Conservation (phyloP, 83 land plant genomes). For the Diphasiastrum complanatum region DNA sequence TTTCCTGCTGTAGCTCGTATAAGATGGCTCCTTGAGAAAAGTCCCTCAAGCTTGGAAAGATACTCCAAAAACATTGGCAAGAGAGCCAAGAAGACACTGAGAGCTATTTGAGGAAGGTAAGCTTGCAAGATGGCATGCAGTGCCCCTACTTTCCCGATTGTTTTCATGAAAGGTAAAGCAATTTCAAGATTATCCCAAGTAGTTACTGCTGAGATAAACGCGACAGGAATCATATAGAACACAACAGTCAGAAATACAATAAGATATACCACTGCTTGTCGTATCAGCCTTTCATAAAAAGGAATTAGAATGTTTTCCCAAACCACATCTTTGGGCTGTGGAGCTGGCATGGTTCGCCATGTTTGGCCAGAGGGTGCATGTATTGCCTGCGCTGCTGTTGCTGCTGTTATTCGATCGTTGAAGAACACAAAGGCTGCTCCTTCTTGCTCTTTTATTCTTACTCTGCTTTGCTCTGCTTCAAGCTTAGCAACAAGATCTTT, state of each 20-base stretch:
- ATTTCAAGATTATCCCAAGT: slow-evolving; percentile 53
- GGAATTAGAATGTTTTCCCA: slow-evolving; percentile 53
- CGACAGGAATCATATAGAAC: slow-evolving; percentile 87
- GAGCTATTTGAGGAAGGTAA: slow-evolving; percentile 65
- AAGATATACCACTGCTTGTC: slow-evolving; percentile 45
- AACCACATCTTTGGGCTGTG: slow-evolving; percentile 70
- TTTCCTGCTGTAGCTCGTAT: slow-evolving; percentile 75
- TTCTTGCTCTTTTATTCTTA: slow-evolving; percentile 45
- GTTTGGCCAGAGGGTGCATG: slow-evolving; percentile 47
- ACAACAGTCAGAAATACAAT: slow-evolving; percentile 53
- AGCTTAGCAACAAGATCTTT: slow-evolving; percentile 38
- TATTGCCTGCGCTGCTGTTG: slow-evolving; percentile 60
- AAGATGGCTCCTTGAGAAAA: slow-evolving; percentile 53
- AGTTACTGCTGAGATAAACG: slow-evolving; percentile 58
- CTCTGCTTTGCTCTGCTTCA: slow-evolving; percentile 44
- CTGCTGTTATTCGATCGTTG: slow-evolving; percentile 52
- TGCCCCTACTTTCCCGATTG: slow-evolving; percentile 28
- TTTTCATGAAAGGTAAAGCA: slow-evolving; percentile 59
- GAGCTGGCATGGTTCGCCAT: slow-evolving; percentile 78
- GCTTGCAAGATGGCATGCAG: slow-evolving; percentile 57
- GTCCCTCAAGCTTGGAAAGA: slow-evolving; percentile 73
- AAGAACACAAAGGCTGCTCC: slow-evolving; percentile 72
- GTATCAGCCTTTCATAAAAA: slow-evolving; percentile 20
- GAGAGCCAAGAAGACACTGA: slow-evolving; percentile 57
- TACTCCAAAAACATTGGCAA: slow-evolving; percentile 51